Conservation (phyloP, 441 rosid genomes). For the Populus hybrid region DNA sequence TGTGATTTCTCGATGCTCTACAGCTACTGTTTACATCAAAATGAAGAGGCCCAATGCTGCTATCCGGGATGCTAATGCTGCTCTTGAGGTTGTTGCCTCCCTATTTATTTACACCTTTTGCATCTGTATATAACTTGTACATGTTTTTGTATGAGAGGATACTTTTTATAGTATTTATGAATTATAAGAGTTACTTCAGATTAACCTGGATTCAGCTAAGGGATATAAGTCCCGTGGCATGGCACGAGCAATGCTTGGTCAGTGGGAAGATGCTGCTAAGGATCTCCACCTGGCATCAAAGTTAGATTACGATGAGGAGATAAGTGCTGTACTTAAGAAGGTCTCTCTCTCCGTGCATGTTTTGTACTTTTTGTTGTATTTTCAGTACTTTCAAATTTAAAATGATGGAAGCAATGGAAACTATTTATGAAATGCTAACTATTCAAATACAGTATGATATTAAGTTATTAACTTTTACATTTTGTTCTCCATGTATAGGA, state of each 20-base stretch:
- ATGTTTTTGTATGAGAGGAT: too few relatives aligned
- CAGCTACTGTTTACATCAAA: conserved; percentile 91
- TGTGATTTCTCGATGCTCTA: conserved; percentile 17
- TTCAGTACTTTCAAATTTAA: neutral
- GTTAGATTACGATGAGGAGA: conserved; percentile 88
- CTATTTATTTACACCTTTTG: too few relatives aligned
- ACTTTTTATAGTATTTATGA: too few relatives aligned
- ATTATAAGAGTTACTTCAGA: too few relatives aligned
- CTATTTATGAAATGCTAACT: neutral
- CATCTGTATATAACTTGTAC: too few relatives aligned
- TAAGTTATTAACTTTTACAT: too few relatives aligned
- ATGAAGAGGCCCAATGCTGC: conserved; percentile 98
- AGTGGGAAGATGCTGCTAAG: conserved; percentile 91
- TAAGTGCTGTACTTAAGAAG: conserved; percentile 81
- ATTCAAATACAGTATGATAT: neutral
- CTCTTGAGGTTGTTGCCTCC: too few relatives aligned
- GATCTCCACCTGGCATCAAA: conserved; percentile 88
- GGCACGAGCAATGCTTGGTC: conserved; percentile 87
- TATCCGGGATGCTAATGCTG: too few relatives aligned
- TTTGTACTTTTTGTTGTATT: neutral
- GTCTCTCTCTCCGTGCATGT: conserved; percentile 21
- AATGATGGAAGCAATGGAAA: neutral
- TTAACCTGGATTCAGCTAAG: too few relatives aligned
- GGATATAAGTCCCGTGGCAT: too few relatives aligned
- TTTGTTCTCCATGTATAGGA: neutral